Base-by-base conservation (phyloP, 179 eudicot genomes). In the Silene noctiflora region DNA sequence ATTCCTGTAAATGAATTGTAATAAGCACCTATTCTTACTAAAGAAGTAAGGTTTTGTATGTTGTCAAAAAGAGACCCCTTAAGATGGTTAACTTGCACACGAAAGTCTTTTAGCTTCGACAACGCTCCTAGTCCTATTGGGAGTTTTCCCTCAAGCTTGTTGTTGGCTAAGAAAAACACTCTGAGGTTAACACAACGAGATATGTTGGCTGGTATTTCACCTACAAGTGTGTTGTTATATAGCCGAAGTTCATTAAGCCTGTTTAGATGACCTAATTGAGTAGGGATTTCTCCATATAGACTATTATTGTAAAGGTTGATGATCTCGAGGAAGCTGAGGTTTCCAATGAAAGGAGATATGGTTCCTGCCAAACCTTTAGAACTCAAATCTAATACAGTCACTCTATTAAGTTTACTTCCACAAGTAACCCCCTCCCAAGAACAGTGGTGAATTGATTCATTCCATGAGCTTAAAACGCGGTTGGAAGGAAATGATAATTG, bases 341-440 rank as follows among this genome's bases (percentile, higher is more conserved):
- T 80, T 16, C 76, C 80, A 0, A 80, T 24, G 24, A 19, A 58
- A 27, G 83, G 83, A 12, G 81, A 77, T 51, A 77, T 33, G 16
- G 67, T 60, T 13, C 84, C 81, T 4, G 6, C 71, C 31, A 81
- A 62, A 1, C 35, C 60, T 5, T 16, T 39, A 22, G 81, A 77
- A n/a, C 7, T 7, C 0, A 81, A 46, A 12, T 17, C 27, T 42
- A 77, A n/a, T 12, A 12, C 46, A 21, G 64, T 31, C 12, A 76
- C 83, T 46, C 83, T 48, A 11, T 42, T 66, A 29, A 72, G 75
- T 27, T 19, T 64, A 1, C 1, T 27, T 16, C 70, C 65, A 59
- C 84, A 77, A 10, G 55, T 69, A n/a, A 81, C 78, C 42, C 84
- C 84, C 17, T 48, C 21, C 84, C 84, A 81, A 29, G 0, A 48